phyloP scores from a whole-genome alignment of 345 rosid species.

The Angophora floribunda region DNA sequence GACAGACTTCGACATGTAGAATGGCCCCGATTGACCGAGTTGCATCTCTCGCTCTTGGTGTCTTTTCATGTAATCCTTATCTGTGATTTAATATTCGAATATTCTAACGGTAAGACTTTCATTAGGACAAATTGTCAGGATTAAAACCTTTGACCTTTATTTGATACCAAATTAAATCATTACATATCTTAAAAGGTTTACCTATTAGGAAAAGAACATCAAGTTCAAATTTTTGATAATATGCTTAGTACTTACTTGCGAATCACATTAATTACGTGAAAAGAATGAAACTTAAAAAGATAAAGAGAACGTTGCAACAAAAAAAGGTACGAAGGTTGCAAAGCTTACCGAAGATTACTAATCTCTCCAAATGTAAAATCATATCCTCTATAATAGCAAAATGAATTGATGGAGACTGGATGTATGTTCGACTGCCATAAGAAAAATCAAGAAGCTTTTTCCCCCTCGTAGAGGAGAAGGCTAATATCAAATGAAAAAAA shows the following conservation, averaged over 20 bases:
- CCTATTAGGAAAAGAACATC: not conserved
- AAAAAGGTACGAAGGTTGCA: not conserved
- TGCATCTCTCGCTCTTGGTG: not conserved
- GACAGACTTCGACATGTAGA: not conserved
- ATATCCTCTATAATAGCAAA: not conserved
- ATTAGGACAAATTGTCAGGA: not conserved
- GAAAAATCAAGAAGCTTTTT: not conserved
- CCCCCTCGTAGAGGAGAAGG: not conserved
- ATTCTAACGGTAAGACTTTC: too few species aligned
- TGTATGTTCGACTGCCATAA: not conserved
- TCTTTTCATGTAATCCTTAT: not conserved
- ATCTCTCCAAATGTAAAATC: not conserved
- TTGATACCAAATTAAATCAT: not conserved
- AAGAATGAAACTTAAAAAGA: not conserved
- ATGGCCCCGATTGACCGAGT: not conserved
- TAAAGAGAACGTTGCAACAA: not conserved
- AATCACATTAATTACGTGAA: not conserved
- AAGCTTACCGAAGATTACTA: not conserved
- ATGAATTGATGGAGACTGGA: not conserved
- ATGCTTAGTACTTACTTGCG: not conserved
- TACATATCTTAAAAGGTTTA: not conserved
- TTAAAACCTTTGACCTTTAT: not conserved
- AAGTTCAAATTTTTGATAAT: not conserved
- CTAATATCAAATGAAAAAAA: not conserved
- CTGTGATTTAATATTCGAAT: not conserved